These are phyloP conservation scores for Colletotrichum sp. DNA, from an alignment of 2,329 filamentous ascomycete genomes.

Conservation along the genomic window DNA sequence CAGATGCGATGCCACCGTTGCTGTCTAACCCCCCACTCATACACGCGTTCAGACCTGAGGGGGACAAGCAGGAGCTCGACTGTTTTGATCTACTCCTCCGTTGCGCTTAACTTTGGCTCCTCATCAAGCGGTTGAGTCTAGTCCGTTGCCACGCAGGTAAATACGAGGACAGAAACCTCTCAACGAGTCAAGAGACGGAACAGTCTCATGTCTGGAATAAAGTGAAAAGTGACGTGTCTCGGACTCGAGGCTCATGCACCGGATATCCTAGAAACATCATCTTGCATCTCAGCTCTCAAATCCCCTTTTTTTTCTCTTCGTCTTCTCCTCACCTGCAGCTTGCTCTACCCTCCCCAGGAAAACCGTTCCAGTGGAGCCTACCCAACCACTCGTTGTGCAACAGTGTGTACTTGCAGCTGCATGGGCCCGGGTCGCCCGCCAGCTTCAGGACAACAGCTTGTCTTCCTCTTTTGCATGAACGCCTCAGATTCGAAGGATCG, in stretches of 20 bases:
- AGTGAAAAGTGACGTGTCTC: neutral
- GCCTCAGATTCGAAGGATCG: neutral
- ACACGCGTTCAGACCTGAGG: neutral
- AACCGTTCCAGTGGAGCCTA: neutral
- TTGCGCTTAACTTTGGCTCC: neutral
- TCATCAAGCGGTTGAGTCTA: neutral
- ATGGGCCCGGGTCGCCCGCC: neutral
- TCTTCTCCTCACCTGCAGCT: neutral
- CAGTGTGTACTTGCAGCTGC: neutral
- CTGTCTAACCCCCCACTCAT: neutral
- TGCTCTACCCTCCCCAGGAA: neutral
- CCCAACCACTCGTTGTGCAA: neutral
- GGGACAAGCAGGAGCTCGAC: neutral
- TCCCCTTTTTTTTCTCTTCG: neutral
- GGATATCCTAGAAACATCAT: neutral
- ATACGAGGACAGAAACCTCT: neutral
- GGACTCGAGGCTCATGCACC: neutral
- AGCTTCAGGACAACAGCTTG: neutral
- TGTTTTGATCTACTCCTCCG: neutral
- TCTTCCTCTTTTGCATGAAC: neutral
- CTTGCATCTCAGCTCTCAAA: neutral
- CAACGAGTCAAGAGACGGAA: neutral
- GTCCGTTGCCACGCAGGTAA: neutral
- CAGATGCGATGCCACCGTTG: neutral
- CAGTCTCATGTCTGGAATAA: neutral